Base-by-base conservation (phyloP, 768 basidiomycete genomes). In the Steccherinum ochraceum region DNA sequence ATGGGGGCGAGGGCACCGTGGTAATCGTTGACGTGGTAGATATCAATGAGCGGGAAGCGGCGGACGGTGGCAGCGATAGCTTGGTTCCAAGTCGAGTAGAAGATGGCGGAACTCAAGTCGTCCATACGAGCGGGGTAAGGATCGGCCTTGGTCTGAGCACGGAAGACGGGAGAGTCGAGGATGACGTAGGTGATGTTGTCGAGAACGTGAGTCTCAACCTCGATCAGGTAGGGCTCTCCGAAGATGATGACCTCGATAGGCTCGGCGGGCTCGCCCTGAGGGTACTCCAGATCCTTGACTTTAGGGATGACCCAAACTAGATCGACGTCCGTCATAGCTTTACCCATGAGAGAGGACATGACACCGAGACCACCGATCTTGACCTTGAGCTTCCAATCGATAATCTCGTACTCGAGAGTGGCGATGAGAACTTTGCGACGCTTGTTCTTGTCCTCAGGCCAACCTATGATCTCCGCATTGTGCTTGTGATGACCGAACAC, bases 31-130 rank as follows among this genome's bases (percentile, higher is more conserved):
- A 95, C 71, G 69, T 95, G 93, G 68, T 95, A 95, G 55, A 96
- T 86, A 64, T 96, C 93, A 59, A 95, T 84, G 57, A 83, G 83
- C 1, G 93, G 90, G 70, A 74, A 75, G 49, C 92, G 82, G 55
- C 90, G 85, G 56, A 96, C 87, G 25, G 92, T 89, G 42, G 91
- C 85, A 16, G 93, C 92, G 56, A 96, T 93, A 41, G 93, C 91
- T 69, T 96, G 93, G 62, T 96, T 96, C 93, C 93, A 96, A 16
- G 93, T 93, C 45, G 93, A 95, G 67, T 96, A 96, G 76, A 95
- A 96, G 63, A 95, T 95, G 40, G 93, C 93, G 10, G 93, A 95
- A 58, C 87, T 89, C 56, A 96, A 76, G 66, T 96, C 93, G 63
- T 96, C 93, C 93, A 96, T 96, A 60, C 93, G 89, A 61, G 91